Base-by-base conservation (phyloP, 1,139 yeast species). In the Geotrichum restrictum region DNA sequence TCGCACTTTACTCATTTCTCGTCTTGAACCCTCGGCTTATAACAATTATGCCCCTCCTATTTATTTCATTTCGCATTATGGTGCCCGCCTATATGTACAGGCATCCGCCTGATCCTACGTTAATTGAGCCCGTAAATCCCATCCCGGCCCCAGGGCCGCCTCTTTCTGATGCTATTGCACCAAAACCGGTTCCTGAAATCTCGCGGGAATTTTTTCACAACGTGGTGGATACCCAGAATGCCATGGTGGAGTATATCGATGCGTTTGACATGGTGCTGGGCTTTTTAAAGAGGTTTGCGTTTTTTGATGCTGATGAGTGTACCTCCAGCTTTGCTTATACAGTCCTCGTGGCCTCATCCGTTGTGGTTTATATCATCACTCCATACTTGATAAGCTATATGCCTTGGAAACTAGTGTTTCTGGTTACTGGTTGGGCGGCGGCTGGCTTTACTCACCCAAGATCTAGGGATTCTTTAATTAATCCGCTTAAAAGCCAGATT, bases 211-310 rank as follows among this genome's bases (percentile, higher is more conserved):
- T 88, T 64, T 70, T 84, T 27, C 68, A 88, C 57, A 88, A 88
- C 65, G 72, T 87, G 60, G 87, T 95, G 0, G 96, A 88, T 69
- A 74, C 88, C 53, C 96, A 88, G 64, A 88, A 88, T 66, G 84
- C 82, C 60, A 84, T 86, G 88, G 67, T 82, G n/a, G 65, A 82
- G 16, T 87, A 83, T 63, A 81, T 85, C 10, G 67, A 71, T n/a
- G 69, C 74, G 0, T 88, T 83, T 74, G 94, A 88, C 67, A 73
- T 74, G 34, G 55, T 79, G 4, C 71, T 75, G 22, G 70, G 75
- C 64, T 56, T 79, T 48, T 72, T 86, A 27, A 69, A 72, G 27
- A 81, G 80, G 56, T 81, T 83, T 64, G 80, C 86, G 1, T 84
- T 78, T 64, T 88, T 83, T 65, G 75, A 76, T 56, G 81, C 84